Percentiles rank a stretch among this genome's conserved stretches.
phyloP scores from a whole-genome alignment of 2,329 filamentous ascomycete species.

The Arthrobotrys musiformis region DNA sequence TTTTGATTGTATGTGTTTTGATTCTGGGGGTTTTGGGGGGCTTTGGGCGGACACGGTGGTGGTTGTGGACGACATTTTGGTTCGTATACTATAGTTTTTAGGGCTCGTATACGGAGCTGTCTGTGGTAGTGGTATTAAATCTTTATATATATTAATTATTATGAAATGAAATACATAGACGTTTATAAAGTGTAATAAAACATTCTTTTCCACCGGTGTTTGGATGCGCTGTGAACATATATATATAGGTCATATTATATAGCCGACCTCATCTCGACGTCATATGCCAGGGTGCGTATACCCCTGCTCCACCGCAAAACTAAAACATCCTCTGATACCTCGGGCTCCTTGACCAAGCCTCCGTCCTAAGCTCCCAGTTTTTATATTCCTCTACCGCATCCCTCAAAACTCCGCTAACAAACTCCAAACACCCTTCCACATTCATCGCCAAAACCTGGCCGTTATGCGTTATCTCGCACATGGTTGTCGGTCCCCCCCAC shows the following conservation, averaged over 20 bases:
- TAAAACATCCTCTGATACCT: not conserved
- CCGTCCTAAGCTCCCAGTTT: not conserved
- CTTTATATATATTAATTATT: too few relatives aligned
- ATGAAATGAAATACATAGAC: too few relatives aligned
- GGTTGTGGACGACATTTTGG: constrained; percentile 24
- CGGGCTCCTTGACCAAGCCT: not conserved
- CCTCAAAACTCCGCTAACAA: not conserved
- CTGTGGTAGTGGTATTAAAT: too few relatives aligned
- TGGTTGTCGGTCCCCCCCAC: not conserved
- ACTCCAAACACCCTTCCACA: not conserved
- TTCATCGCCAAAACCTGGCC: not conserved
- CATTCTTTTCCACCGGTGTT: too few relatives aligned
- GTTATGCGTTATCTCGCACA: too few relatives aligned
- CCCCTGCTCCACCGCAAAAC: not conserved
- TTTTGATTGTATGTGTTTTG: not conserved
- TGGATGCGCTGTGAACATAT: too few relatives aligned
- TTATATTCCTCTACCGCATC: not conserved
- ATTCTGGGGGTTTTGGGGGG: not conserved
- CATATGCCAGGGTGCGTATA: not conserved
- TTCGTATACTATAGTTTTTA: too few relatives aligned
- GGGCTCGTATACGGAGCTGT: not conserved
- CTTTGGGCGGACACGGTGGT: constrained; percentile 20
- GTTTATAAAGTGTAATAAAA: too few relatives aligned
- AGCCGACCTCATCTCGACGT: constrained; percentile 12
- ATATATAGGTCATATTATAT: too few relatives aligned